These are phyloP conservation scores for Gossypioides kirkii DNA, from an alignment of 345 rosid genomes.

Conservation along the genomic window DNA sequence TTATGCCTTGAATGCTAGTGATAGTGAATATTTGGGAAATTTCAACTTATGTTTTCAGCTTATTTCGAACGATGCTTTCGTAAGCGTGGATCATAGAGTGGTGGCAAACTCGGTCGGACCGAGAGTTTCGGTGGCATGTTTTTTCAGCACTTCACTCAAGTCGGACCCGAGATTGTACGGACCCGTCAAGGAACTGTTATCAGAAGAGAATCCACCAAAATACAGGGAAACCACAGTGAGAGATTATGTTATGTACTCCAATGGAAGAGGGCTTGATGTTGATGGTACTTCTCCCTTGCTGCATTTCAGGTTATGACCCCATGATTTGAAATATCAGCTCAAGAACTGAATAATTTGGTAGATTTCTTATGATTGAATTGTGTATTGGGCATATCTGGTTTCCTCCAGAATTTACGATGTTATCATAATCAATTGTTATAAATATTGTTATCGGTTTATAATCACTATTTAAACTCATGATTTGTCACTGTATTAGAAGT, in stretches of 20 bases:
- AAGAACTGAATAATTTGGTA: too few species aligned
- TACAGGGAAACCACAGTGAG: conserved; percentile 37
- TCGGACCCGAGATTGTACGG: conserved; percentile 17
- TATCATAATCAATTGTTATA: too few species aligned
- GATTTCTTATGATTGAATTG: too few species aligned
- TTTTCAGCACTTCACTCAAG: conserved; percentile 20
- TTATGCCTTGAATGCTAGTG: neutral
- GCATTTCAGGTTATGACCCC: conserved; percentile 9
- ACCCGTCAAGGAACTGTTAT: conserved; percentile 39
- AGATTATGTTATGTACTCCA: conserved; percentile 19
- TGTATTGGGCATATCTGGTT: too few species aligned
- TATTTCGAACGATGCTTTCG: neutral
- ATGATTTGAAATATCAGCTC: neutral
- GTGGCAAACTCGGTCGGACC: conserved; percentile 26
- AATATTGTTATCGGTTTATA: too few species aligned
- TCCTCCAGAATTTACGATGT: too few species aligned
- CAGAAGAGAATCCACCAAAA: conserved; percentile 40
- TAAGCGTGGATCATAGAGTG: conserved; percentile 10
- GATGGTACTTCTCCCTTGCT: conserved; percentile 20
- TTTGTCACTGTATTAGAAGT: too few species aligned
- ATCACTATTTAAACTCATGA: too few species aligned
- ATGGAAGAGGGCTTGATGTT: conserved; percentile 35
- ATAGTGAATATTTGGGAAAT: neutral
- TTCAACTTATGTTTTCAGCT: neutral
- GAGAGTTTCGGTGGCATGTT: conserved; percentile 33